Base-by-base conservation (phyloP, 2,329 filamentous ascomycete species). In the Anthostomella pinea region DNA sequence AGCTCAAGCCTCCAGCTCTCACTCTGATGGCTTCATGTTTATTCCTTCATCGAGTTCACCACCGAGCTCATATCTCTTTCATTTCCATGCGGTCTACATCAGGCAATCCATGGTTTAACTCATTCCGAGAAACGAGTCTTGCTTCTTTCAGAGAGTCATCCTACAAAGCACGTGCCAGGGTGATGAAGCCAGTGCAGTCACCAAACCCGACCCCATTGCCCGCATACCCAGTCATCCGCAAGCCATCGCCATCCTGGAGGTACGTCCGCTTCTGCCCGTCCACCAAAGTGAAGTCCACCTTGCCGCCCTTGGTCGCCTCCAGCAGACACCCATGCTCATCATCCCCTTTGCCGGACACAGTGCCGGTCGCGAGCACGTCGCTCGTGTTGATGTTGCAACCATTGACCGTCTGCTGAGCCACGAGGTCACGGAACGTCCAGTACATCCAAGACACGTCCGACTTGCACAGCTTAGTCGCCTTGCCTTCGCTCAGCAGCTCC, bases 161-260 rank as follows among this genome's bases (percentile, higher is more conserved):
- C 27, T 32, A 44, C 31, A 38, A 19, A 17, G 28, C 21, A 33
- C 48, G 36, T 13, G 50, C 43, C n/a, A 45, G 35, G 9, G 38
- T 35, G 8, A 53, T 38, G 32, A 53, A 44, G 1, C 50, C 48
- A 9, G 41, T 44, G 16, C 62, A 65, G 6, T 66, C 61, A 0
- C 63, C 63, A 37, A 66, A 66, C 0, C 64, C 63, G 36, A 67
- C 75, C 10, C 62, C 60, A 51, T 26, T 67, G 62, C 51, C 70
- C 50, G 17, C 63, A 51, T 41, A 68, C 56, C 26, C 64, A 33
- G 54, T 64, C 24, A 66, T 54, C 13, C 58, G 47, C 23, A 66
- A 51, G n/a, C 52, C 53, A 38, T 69, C 67, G 1, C 65, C 65
- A 39, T 70, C 67, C 25, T 64, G 49, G 3, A 70, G 47, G 36